These are phyloP conservation scores for Otatea glauca DNA, from an alignment of 176 grass and related monocot genomes.

Conservation along the genomic window DNA sequence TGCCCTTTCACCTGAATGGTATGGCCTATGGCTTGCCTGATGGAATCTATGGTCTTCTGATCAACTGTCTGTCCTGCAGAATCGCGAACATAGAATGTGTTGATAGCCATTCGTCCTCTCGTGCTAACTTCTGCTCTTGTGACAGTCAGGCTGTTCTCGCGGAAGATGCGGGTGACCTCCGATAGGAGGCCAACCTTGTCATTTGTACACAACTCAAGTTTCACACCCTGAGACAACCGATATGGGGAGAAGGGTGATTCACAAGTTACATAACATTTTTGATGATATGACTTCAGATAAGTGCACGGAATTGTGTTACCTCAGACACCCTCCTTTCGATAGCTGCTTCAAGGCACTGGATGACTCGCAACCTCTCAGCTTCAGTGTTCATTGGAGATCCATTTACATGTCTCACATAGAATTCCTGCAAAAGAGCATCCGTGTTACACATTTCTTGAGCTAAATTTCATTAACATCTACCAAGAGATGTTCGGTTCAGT, in stretches of 20 bases:
- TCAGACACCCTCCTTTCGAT: conserved; percentile 80
- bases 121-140: conserved; percentile 83
- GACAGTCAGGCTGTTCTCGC: conserved; percentile 74
- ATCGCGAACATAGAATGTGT: conserved; percentile 77
- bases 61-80: conserved; percentile 60
- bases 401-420: conserved; percentile 78
- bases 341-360: conserved; percentile 79
- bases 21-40: conserved; percentile 70
- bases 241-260: conserved; percentile 12
- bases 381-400: conserved; percentile 74
- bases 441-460: conserved; percentile 26
- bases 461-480: conserved; percentile 3
- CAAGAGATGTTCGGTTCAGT: not conserved
- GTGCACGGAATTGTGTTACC: conserved; percentile 48
- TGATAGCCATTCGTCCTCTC: conserved; percentile 60
- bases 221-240: conserved; percentile 59
- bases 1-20: conserved; percentile 76
- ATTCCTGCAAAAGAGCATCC: conserved; percentile 53
- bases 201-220: conserved; percentile 74
- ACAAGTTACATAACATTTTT: not conserved
- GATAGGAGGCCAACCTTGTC: conserved; percentile 78
- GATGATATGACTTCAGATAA: conserved; percentile 2
- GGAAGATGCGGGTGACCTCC: conserved; percentile 84
- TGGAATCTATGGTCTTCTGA: conserved; percentile 72
- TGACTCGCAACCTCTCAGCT: conserved; percentile 69